Percentiles rank a stretch among this genome's conserved stretches.
These are phyloP conservation scores for Gardenia jasminoides DNA, from an alignment of 257 asterid species.

Conservation along the genomic window DNA sequence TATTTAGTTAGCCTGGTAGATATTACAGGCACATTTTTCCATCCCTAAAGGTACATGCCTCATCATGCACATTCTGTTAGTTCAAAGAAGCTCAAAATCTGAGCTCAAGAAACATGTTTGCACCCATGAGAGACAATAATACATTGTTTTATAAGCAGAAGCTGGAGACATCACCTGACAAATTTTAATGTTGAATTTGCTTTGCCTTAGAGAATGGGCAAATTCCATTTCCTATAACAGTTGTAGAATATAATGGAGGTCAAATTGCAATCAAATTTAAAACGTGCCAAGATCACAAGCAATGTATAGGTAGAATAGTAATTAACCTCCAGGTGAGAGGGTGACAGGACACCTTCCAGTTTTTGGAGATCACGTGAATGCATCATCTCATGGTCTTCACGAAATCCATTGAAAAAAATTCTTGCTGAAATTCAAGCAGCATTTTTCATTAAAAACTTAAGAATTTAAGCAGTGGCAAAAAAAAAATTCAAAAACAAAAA, in stretches of 20 bases:
- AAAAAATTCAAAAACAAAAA: constrained; percentile 12
- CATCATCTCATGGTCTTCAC: constrained; percentile 92
- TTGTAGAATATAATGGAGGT: constrained; percentile 15
- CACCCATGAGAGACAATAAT: neutral
- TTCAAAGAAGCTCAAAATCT: neutral
- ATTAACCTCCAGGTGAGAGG: constrained; percentile 86
- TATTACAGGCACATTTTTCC: neutral
- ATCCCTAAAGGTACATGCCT: constrained; percentile 3
- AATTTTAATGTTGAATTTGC: constrained; percentile 86
- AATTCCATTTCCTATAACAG: constrained; percentile 87
- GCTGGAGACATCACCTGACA: constrained; percentile 58
- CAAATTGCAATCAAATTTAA: constrained; percentile 20
- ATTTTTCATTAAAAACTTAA: constrained; percentile 18
- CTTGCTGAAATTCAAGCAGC: constrained; percentile 57
- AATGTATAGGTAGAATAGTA: constrained; percentile 27
- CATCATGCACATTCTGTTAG: neutral
- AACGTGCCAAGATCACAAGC: constrained; percentile 13
- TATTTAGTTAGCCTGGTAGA: neutral
- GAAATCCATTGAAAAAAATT: constrained; percentile 77
- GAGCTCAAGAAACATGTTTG: neutral
- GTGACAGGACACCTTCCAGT: constrained; percentile 93
- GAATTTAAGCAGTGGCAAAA: neutral
- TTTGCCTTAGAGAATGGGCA: constrained; percentile 86
- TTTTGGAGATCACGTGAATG: constrained; percentile 92
- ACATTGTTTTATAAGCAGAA: constrained; percentile 8